These are phyloP conservation scores for Tolypocladium tundrense DNA, from an alignment of 2,329 filamentous ascomycete genomes.

Conservation along the genomic window DNA sequence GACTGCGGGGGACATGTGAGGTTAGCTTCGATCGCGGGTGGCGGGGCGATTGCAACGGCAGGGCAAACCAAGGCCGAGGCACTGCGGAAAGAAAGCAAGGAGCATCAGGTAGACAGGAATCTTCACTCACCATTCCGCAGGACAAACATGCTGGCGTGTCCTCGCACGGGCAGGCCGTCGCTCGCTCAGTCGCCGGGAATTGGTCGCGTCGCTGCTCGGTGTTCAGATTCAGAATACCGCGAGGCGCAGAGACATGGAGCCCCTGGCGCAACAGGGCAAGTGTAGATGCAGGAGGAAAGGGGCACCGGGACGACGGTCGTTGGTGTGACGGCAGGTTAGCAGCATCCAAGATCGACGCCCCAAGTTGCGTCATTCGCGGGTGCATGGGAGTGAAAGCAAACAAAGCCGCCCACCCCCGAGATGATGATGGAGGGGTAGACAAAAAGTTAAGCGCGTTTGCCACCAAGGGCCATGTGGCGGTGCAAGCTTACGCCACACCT, in stretches of 20 bases:
- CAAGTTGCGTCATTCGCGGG: not conserved
- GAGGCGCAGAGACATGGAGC: not conserved
- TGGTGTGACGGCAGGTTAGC: not conserved
- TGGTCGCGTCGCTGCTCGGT: not conserved
- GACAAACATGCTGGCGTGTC: conserved; percentile 26
- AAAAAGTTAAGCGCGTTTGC: not conserved
- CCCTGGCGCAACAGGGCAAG: not conserved
- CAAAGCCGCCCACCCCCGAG: not conserved
- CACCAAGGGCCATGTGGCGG: not conserved
- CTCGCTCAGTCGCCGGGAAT: not conserved
- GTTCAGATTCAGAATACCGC: not conserved
- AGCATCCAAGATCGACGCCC: not conserved
- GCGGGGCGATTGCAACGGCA: not conserved
- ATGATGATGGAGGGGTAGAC: not conserved
- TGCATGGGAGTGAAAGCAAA: not conserved
- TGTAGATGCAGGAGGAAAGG: not conserved
- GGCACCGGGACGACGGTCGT: not conserved
- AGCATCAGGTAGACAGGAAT: not conserved
- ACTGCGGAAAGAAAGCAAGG: not conserved
- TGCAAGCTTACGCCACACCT: not conserved
- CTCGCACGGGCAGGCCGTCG: not conserved
- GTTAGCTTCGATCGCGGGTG: not conserved
- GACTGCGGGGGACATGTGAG: conserved; percentile 38
- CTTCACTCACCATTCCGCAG: conserved; percentile 31
- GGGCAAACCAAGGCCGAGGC: too few relatives aligned